A percentile compares a stretch with the other conserved stretches of the same genome.
phyloP scores from a whole-genome alignment of 2,329 filamentous ascomycete genomes.

The Sphaceloma murrayae region DNA sequence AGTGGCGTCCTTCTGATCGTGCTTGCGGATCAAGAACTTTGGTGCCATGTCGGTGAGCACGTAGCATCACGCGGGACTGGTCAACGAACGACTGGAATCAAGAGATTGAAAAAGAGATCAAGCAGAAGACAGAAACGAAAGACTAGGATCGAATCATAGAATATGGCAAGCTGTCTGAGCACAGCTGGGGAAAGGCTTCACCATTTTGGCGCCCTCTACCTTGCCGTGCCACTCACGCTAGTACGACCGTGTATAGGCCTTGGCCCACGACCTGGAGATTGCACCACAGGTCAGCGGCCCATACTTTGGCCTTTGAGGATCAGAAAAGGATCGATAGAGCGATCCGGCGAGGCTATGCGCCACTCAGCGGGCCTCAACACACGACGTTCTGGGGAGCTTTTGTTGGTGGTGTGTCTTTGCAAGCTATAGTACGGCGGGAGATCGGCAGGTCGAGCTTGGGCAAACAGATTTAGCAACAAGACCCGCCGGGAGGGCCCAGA shows the following conservation, averaged over 20 bases:
- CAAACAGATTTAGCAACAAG: slow-evolving; percentile 11
- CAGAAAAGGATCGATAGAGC: background rate
- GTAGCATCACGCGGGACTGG: slow-evolving; percentile 5
- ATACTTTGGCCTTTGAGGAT: background rate
- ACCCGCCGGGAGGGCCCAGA: background rate
- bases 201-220: slow-evolving; percentile 11
- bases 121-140: background rate
- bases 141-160: slow-evolving; percentile 11
- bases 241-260: slow-evolving; percentile 6
- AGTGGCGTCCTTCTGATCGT: slow-evolving; percentile 9
- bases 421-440: slow-evolving; percentile 2
- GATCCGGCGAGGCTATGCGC: slow-evolving; percentile 3
- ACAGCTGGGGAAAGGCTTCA: slow-evolving; percentile 9
- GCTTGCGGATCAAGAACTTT: slow-evolving; percentile 13
- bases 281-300: slow-evolving; percentile 2
- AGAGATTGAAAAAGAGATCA: background rate
- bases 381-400: background rate
- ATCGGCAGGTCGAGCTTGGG: slow-evolving; percentile 4
- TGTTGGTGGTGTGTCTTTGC: background rate
- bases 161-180: slow-evolving; percentile 1
- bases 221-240: slow-evolving; percentile 11
- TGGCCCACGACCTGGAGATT: background rate
- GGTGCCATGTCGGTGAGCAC: slow-evolving; percentile 8
- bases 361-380: background rate
- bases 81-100: background rate